phyloP scores from a whole-genome alignment of 805 yeast genomes.

The Yarrowia phangngaensis region DNA sequence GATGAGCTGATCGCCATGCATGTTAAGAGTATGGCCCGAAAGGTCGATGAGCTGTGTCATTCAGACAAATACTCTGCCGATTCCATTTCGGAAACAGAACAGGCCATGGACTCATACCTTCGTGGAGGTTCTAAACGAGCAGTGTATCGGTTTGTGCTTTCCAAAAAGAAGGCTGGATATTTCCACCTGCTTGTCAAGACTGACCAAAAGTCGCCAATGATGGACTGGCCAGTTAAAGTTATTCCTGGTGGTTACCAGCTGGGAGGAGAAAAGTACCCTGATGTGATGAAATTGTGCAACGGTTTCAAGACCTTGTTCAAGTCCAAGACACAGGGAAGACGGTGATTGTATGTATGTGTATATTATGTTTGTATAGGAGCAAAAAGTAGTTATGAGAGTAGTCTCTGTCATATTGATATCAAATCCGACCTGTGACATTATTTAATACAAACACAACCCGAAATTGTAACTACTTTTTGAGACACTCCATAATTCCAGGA shows the following conservation, averaged over 20 bases:
- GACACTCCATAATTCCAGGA: no score
- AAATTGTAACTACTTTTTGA: no score
- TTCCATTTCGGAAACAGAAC: slow-evolving; percentile 69
- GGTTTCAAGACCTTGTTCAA: slow-evolving; percentile 73
- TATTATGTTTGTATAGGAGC: neutral
- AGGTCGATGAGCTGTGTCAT: slow-evolving; percentile 76
- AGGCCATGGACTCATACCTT: slow-evolving; percentile 84
- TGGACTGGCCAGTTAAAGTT: slow-evolving; percentile 88
- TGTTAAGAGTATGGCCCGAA: slow-evolving; percentile 74
- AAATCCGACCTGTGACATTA: no score
- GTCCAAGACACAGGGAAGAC: slow-evolving; percentile 23
- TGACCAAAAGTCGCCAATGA: slow-evolving; percentile 46
- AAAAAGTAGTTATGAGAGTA: no score
- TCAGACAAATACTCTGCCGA: slow-evolving; percentile 89
- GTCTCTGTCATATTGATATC: no score
- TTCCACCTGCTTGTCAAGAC: slow-evolving; percentile 83
- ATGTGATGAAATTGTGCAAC: slow-evolving; percentile 80
- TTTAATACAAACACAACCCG: no score
- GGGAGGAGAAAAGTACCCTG: slow-evolving; percentile 79
- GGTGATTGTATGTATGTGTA: slow-evolving; percentile 12
- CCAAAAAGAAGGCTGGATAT: slow-evolving; percentile 92
- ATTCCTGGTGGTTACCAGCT: slow-evolving; percentile 81
- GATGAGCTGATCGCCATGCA: slow-evolving; percentile 91
- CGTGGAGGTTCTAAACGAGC: slow-evolving; percentile 87
- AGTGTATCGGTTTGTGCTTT: slow-evolving; percentile 85